These are phyloP conservation scores for Coniochaeta sp. DNA, from an alignment of 2,329 filamentous ascomycete species.

Conservation along the genomic window DNA sequence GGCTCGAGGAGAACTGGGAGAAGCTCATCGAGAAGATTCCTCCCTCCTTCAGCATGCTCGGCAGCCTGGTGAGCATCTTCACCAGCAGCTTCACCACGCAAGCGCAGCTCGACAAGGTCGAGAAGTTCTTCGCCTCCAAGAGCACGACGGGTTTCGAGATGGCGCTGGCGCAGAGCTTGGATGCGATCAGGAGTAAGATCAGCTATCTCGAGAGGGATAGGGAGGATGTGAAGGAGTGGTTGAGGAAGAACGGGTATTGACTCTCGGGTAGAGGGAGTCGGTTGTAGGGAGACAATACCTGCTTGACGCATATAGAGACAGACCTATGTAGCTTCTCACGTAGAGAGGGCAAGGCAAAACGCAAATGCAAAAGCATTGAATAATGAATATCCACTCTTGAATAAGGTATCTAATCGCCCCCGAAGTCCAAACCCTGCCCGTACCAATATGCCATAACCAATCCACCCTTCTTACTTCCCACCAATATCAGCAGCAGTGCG, in stretches of 20 bases:
- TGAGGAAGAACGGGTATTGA: slow-evolving; percentile 25
- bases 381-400: no score
- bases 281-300: neutral
- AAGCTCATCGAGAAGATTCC: slow-evolving; percentile 72
- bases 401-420: no score
- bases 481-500: neutral
- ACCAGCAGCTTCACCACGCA: slow-evolving; percentile 73
- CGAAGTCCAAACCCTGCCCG: no score
- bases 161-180: slow-evolving; percentile 81
- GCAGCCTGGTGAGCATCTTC: slow-evolving; percentile 74
- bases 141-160: slow-evolving; percentile 83
- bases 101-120: slow-evolving; percentile 68
- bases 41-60: slow-evolving; percentile 79
- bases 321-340: no score
- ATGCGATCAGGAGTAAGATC: slow-evolving; percentile 77
- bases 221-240: slow-evolving; percentile 53
- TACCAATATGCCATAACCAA: neutral
- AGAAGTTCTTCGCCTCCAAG: slow-evolving; percentile 74
- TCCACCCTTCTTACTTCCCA: neutral
- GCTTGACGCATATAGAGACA: no score
- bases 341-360: no score
- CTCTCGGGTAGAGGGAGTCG: neutral
- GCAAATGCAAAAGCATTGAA: no score
- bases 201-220: slow-evolving; percentile 73
- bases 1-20: slow-evolving; percentile 88